Percentiles rank a stretch among this genome's conserved stretches.
Evolutionary conservation across 805 yeast species (phyloP).

Genomic region (Monosporozyma aerobia): DNA sequence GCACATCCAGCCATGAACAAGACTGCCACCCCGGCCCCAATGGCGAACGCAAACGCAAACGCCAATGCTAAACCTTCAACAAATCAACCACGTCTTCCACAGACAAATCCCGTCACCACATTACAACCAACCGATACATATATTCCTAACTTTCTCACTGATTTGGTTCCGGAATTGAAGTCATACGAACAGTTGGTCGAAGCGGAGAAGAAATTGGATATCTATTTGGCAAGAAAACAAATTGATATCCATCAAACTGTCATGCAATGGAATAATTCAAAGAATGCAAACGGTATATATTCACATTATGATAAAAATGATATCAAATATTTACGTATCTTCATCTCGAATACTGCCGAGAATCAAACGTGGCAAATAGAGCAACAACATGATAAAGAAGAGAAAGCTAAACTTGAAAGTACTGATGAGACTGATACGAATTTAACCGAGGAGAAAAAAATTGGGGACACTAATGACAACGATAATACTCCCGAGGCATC

Average conservation of each 20-base stretch:
- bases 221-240: conserved; percentile 71
- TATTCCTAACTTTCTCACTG: conserved; percentile 38
- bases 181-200: conserved; percentile 62
- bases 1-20: not conserved
- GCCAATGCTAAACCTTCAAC: not conserved
- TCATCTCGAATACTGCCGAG: conserved; percentile 69
- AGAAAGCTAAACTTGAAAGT: not conserved
- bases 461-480: not conserved
- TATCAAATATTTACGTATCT: conserved; percentile 62
- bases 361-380: conserved; percentile 80
- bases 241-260: conserved; percentile 72
- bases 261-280: conserved; percentile 36
- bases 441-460: not conserved
- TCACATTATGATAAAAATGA: conserved; percentile 33
- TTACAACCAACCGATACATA: conserved; percentile 45
- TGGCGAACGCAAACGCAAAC: not conserved
- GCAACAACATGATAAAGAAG: conserved; percentile 13
- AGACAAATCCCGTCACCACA: conserved; percentile 23
- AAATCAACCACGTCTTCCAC: conserved; percentile 9
- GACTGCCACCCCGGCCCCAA: not conserved
- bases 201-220: conserved; percentile 76
- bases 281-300: conserved; percentile 22
- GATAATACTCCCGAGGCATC: conserved; percentile 28
- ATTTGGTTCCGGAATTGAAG: conserved; percentile 58
- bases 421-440: conserved; percentile 2